Evolutionary conservation across 768 basidiomycete species (phyloP).

Genomic region (Lenzites betulinus): DNA sequence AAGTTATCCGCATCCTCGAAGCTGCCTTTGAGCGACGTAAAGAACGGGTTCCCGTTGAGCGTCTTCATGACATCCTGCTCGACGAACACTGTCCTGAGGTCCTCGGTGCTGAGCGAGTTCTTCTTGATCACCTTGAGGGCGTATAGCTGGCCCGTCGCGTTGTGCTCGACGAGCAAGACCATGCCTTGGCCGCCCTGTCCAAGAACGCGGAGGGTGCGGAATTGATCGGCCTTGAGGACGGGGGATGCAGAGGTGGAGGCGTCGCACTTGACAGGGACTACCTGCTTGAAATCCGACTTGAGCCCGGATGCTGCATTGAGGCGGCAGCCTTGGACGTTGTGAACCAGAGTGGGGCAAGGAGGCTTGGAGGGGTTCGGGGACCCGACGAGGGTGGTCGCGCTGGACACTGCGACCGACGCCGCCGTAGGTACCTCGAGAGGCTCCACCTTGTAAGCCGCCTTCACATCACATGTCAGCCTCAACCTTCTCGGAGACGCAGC

Average conservation of each 20-base stretch:
- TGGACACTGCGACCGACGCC: background rate
- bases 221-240: slow-evolving; percentile 8
- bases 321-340: too few relatives aligned
- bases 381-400: slow-evolving; percentile 16
- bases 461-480: too few relatives aligned
- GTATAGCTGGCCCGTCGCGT: slow-evolving; percentile 10
- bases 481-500: too few relatives aligned
- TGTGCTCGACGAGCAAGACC: slow-evolving; percentile 19
- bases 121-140: slow-evolving; percentile 26
- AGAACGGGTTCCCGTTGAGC: slow-evolving; percentile 1
- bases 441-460: background rate
- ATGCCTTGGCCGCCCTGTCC: slow-evolving; percentile 22
- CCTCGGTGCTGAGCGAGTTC: background rate
- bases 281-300: too few relatives aligned
- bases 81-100: background rate
- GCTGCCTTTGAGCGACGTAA: slow-evolving; percentile 17
- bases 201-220: slow-evolving; percentile 12
- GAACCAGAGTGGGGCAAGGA: too few relatives aligned
- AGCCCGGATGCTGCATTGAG: too few relatives aligned
- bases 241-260: too few relatives aligned
- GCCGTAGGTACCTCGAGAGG: background rate
- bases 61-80: slow-evolving; percentile 20
- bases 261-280: too few relatives aligned
- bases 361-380: background rate
- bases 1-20: slow-evolving; percentile 28